These are phyloP conservation scores for Pleurotus tuber-regium DNA, from an alignment of 768 basidiomycete genomes.

Conservation along the genomic window DNA sequence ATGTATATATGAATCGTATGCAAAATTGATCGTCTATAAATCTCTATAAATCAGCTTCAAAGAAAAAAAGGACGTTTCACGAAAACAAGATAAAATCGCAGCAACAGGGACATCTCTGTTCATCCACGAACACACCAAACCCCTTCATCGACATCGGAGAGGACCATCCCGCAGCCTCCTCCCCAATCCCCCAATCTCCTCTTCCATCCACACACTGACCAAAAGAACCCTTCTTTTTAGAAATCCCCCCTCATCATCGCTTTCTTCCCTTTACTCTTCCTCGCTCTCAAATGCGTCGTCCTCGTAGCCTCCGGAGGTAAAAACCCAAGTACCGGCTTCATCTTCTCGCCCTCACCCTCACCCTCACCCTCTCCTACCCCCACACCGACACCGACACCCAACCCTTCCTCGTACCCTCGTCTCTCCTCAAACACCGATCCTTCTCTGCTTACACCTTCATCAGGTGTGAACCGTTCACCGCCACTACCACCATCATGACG, in stretches of 20 bases:
- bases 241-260: conserved; percentile 30
- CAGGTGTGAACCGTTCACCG: conserved; percentile 2
- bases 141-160: too few relatives aligned
- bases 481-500: conserved; percentile 13
- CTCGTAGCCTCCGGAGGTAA: conserved; percentile 39
- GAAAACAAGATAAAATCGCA: too few relatives aligned
- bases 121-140: too few relatives aligned
- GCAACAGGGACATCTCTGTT: too few relatives aligned
- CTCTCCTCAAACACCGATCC: conserved; percentile 4
- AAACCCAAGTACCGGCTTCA: conserved; percentile 45
- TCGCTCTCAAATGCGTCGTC: conserved; percentile 30
- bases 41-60: too few relatives aligned
- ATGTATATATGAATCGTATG: too few relatives aligned
- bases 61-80: too few relatives aligned
- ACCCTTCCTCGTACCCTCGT: conserved; percentile 7
- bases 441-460: neutral
- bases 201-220: neutral
- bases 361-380: conserved; percentile 10
- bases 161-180: too few relatives aligned
- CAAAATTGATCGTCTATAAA: too few relatives aligned
- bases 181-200: neutral
- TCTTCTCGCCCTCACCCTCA: conserved; percentile 23
- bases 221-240: neutral
- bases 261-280: conserved; percentile 43
- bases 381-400: conserved; percentile 10